Conservation (phyloP, 2,329 filamentous ascomycete genomes). For the Byssothecium circinans region DNA sequence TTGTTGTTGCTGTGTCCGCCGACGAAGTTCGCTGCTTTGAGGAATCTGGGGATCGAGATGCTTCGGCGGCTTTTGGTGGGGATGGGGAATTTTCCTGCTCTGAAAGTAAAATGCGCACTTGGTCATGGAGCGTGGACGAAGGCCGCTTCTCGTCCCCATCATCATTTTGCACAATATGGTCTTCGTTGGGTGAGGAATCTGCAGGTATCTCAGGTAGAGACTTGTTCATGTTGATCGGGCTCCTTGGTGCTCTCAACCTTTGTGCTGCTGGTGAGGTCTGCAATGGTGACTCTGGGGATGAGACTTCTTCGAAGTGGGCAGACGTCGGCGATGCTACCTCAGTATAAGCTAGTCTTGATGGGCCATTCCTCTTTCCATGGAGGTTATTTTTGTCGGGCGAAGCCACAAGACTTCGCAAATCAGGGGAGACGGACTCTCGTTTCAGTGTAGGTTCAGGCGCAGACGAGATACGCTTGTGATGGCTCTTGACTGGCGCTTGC, state of each 20-base stretch:
- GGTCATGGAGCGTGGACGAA: constrained; percentile 28
- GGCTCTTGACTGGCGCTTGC: constrained; percentile 15
- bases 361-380: constrained; percentile 7
- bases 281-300: constrained; percentile 22
- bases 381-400: constrained; percentile 26
- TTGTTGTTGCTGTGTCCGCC: constrained; percentile 20
- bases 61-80: constrained; percentile 3
- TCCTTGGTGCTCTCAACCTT: constrained; percentile 6
- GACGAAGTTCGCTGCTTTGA: constrained; percentile 16
- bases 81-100: constrained; percentile 17
- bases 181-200: constrained; percentile 10
- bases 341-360: constrained; percentile 12
- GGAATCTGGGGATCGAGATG: constrained; percentile 14
- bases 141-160: constrained; percentile 22
- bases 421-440: constrained; percentile 6
- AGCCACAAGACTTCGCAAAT: constrained; percentile 21
- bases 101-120: constrained; percentile 27
- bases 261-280: constrained; percentile 9
- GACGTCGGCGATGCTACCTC: constrained; percentile 19
- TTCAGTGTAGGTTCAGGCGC: constrained; percentile 32
- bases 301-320: constrained; percentile 11
- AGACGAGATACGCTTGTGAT: constrained; percentile 38
- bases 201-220: constrained; percentile 22
- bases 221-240: constrained; percentile 24
- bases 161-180: constrained; percentile 4